Base-by-base conservation (phyloP, 2,329 filamentous ascomycete genomes). In the Leptographium lundbergii region DNA sequence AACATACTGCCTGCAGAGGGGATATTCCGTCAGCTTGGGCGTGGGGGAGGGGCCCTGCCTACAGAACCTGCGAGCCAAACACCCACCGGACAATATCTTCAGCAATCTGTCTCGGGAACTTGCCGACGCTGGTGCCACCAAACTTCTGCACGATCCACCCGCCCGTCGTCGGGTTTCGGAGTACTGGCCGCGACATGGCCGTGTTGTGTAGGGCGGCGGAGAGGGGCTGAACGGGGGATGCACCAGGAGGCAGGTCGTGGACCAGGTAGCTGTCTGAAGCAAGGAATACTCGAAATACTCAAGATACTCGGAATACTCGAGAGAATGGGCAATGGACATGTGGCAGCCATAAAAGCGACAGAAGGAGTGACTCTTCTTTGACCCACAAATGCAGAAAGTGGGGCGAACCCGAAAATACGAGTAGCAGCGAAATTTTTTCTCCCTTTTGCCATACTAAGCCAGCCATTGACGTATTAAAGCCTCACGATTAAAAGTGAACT, bases 81-180 rank as follows among this genome's bases (percentile, higher is more conserved):
- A 63, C 63, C 54, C 53, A 64, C 64, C 63, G 62, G 50, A 65
- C 60, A 54, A 64, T 65, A 42, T 64, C 64, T 17, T 64, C 57
- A 14, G 64, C 63, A 57, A 63, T 61, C 76, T 77, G 59, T 32
- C 75, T 73, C 60, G 79, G 72, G 62, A 81, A 76, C 67, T 82
- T 83, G 61, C 81, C 81, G 39, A 84, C 72, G 63, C 77, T 81
- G 45, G 81, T 84, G 14, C 81, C 81, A 39, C 81, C 81, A 67
- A 81, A 83, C 73, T 83, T 84, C 66, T 83, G 80, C 56, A 84
- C 79, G 5, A 82, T 75, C 80, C 80, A 84, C 36, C 61, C 62
- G 29, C 58, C 57, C 36, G 19, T 22, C 14, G 17, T 56, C 1
- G 59, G 19, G 34, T 65, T 65, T 45, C 51, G 27, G 57, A 65